These are phyloP conservation scores for Irpex sp. DNA, from an alignment of 1,284 basidiomycete genomes.

Conservation along the genomic window DNA sequence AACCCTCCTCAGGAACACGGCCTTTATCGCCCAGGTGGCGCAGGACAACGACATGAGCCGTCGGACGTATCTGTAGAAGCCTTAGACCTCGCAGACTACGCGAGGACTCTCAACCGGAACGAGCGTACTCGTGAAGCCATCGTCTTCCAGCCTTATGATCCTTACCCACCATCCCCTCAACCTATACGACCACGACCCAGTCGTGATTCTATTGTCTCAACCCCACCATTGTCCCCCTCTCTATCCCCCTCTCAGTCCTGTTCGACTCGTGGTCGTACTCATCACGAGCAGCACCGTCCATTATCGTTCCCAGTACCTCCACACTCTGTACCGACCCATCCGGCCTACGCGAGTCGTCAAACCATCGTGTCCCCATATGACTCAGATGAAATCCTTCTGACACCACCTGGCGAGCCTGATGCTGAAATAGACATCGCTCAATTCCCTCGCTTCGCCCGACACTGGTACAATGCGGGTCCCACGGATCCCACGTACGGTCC, in stretches of 20 bases:
- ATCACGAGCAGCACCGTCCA: constrained; percentile 30
- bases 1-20: constrained; percentile 24
- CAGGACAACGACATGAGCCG: constrained; percentile 35
- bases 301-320: constrained; percentile 45
- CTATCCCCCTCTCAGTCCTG: constrained; percentile 34
- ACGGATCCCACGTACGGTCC: constrained; percentile 10
- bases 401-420: constrained; percentile 18
- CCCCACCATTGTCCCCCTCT: constrained; percentile 48
- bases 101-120: constrained; percentile 40
- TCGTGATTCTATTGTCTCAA: constrained; percentile 34
- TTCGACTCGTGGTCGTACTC: constrained; percentile 23
- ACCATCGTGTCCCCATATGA: constrained; percentile 8
- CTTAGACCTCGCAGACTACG: constrained; percentile 67
- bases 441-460: constrained; percentile 58
- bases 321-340: constrained; percentile 19
- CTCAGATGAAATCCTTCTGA: constrained; percentile 14
- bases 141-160: constrained; percentile 27
- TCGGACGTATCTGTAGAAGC: constrained; percentile 68
- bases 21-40: neutral
- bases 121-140: constrained; percentile 23
- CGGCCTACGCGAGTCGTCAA: constrained; percentile 8
- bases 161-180: constrained; percentile 37
- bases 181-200: constrained; percentile 35
- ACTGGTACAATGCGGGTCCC: constrained; percentile 44
- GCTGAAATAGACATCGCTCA: constrained; percentile 54